phyloP scores from a whole-genome alignment of 108 stramenopile species.

The Fragilariopsis cylindrus region DNA sequence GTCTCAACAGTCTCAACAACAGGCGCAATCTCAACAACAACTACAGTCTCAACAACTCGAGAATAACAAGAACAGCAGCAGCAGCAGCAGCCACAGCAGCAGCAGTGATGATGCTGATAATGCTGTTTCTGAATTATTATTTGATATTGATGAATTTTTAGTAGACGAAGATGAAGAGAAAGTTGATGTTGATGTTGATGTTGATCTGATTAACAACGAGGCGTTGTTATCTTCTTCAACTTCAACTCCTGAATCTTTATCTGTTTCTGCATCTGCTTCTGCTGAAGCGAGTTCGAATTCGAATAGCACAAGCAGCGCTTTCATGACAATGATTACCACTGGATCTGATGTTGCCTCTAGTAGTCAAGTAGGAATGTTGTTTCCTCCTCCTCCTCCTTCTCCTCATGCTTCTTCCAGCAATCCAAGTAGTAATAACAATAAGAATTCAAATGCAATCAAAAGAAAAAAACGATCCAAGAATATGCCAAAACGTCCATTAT shows the following conservation, averaged over 20 bases:
- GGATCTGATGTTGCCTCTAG: too few relatives aligned
- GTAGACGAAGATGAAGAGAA: neutral
- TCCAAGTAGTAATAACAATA: neutral
- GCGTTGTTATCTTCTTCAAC: too few relatives aligned
- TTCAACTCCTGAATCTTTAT: neutral
- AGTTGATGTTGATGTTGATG: neutral
- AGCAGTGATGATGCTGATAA: too few relatives aligned
- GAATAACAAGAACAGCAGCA: too few relatives aligned
- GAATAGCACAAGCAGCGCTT: neutral
- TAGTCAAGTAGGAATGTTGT: too few relatives aligned
- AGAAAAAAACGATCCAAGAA: neutral
- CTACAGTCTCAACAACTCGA: too few relatives aligned
- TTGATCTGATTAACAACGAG: neutral
- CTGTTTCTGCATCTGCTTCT: neutral
- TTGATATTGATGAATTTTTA: constrained; percentile 10
- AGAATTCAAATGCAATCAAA: constrained; percentile 1
- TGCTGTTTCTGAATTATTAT: neutral
- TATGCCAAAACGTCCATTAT: constrained; percentile 23
- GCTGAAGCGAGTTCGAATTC: neutral
- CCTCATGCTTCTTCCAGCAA: neutral
- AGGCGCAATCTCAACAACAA: too few relatives aligned
- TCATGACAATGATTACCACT: too few relatives aligned
- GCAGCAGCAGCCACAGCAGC: too few relatives aligned
- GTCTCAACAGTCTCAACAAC: too few relatives aligned
- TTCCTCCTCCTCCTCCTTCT: too few relatives aligned